Conservation (phyloP, 2,329 filamentous ascomycete genomes). For the Chaetomium sp. region DNA sequence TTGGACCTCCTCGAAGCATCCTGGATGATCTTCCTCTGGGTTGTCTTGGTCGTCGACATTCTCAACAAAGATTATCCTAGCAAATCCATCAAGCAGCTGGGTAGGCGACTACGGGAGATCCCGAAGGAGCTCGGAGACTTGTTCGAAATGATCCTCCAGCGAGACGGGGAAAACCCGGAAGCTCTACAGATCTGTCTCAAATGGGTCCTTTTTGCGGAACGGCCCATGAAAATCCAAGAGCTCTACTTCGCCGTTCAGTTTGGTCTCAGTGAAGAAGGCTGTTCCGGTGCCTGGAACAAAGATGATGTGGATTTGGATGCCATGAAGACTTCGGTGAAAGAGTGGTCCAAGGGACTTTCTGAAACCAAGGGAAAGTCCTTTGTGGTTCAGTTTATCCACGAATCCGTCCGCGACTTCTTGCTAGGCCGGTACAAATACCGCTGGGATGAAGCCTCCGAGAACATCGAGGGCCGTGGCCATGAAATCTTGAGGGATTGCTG, state of each 20-base stretch:
- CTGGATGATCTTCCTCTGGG: not conserved
- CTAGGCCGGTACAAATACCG: conserved; percentile 34
- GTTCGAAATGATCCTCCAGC: not conserved
- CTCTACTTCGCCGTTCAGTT: not conserved
- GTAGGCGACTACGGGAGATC: not conserved
- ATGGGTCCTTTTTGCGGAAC: not conserved
- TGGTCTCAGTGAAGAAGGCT: conserved; percentile 33
- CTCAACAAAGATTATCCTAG: not conserved
- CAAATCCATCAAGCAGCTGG: not conserved
- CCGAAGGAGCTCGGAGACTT: not conserved
- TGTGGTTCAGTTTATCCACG: conserved; percentile 56
- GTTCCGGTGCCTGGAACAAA: conserved; percentile 8
- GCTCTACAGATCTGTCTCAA: not conserved
- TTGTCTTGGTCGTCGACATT: not conserved
- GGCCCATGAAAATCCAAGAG: not conserved
- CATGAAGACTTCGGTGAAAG: conserved; percentile 43
- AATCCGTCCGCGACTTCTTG: conserved; percentile 53
- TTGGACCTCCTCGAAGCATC: not conserved
- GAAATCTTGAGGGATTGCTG: conserved; percentile 50
- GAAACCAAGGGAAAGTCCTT: conserved; percentile 41
- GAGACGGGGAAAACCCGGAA: not conserved
- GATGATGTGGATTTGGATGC: conserved; percentile 30
- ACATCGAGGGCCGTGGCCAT: conserved; percentile 43
- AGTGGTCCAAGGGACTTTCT: conserved; percentile 54
- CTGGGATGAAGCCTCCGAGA: conserved; percentile 11